Evolutionary conservation across 768 basidiomycete species (phyloP).

Genomic region (Arthromyces matolae): DNA sequence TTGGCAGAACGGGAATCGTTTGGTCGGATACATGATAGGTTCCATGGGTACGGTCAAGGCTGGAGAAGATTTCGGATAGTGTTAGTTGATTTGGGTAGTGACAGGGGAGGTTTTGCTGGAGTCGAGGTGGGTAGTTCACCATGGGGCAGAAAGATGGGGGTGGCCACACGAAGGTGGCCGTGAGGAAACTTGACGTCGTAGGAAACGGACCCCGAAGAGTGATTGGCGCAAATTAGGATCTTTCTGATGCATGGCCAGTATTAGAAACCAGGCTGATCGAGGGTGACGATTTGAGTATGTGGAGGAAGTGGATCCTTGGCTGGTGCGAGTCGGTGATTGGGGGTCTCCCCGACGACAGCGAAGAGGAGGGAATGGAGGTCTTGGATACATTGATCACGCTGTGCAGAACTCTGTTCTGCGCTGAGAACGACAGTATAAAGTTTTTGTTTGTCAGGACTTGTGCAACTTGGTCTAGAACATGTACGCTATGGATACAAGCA

Average conservation of each 20-base stretch:
- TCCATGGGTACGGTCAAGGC: constrained; percentile 71
- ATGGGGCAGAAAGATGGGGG: constrained; percentile 39
- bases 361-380: constrained; percentile 90
- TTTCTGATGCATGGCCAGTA: constrained; percentile 43
- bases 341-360: constrained; percentile 82
- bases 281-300: constrained; percentile 62
- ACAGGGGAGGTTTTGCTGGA: constrained; percentile 73
- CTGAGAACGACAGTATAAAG: constrained; percentile 78
- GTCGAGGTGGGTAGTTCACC: constrained; percentile 49
- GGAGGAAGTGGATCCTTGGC: constrained; percentile 54
- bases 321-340: constrained; percentile 73
- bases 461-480: constrained; percentile 72
- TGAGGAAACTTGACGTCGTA: constrained; percentile 82
- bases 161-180: constrained; percentile 73
- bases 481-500: constrained; percentile 60
- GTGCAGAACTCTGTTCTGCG: constrained; percentile 63
- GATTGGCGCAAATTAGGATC: constrained; percentile 78
- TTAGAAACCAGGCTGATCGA: constrained; percentile 83
- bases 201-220: constrained; percentile 70
- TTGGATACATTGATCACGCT: constrained; percentile 75
- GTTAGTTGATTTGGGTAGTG: constrained; percentile 76
- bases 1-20: constrained; percentile 87
- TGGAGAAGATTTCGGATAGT: constrained; percentile 64
- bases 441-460: constrained; percentile 79
- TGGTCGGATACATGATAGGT: constrained; percentile 77